phyloP scores from a whole-genome alignment of 345 rosid genomes.

The Combretum micranthum region DNA sequence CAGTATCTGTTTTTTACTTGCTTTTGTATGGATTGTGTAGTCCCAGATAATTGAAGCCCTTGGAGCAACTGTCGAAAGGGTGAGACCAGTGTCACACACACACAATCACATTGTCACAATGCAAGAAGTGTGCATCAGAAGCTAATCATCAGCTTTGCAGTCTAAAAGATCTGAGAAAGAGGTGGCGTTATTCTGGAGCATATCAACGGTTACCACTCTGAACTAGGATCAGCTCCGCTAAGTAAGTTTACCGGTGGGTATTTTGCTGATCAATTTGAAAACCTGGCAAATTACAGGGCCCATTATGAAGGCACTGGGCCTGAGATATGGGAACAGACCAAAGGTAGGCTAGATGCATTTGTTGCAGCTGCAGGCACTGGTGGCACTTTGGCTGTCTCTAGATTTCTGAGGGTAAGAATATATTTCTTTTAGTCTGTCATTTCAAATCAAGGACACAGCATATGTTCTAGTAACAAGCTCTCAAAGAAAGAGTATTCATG shows the following conservation, averaged over 20 bases:
- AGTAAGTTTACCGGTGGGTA: conserved; percentile 59
- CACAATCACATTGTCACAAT: conserved; percentile 83
- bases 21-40: conserved; percentile 20
- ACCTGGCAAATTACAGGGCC: conserved; percentile 84
- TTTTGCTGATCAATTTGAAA: conserved; percentile 97
- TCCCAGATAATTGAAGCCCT: conserved; percentile 91
- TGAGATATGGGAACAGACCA: conserved; percentile 89
- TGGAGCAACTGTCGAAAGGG: conserved; percentile 93
- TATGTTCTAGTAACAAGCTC: background rate
- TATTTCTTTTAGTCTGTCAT: background rate
- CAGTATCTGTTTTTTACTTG: too few species aligned
- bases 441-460: background rate
- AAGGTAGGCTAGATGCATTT: conserved; percentile 67
- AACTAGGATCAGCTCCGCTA: conserved; percentile 27
- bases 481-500: background rate
- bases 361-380: conserved; percentile 97
- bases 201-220: conserved; percentile 38
- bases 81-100: conserved; percentile 87
- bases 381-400: conserved; percentile 93
- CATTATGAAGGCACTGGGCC: conserved; percentile 92
- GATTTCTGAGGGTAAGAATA: conserved; percentile 60
- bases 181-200: conserved; percentile 20
- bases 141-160: conserved; percentile 59
- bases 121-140: conserved; percentile 76
- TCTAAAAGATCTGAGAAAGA: conserved; percentile 15